Conservation (phyloP, 139 green algal genomes). For the Zygnema circumcarinatum region DNA sequence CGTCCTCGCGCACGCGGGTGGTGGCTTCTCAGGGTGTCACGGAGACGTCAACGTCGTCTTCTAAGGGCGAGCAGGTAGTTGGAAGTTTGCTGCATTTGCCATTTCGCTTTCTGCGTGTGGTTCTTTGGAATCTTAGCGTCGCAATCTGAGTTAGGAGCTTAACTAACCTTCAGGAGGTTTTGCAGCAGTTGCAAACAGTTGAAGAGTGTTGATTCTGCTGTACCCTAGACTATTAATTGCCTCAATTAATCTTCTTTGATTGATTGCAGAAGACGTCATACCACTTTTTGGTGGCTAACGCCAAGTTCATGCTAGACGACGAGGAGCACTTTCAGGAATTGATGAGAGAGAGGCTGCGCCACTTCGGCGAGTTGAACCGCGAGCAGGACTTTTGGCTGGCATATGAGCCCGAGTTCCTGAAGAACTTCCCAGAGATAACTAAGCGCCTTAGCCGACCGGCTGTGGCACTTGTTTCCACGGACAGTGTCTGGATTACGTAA, state of each 20-base stretch:
- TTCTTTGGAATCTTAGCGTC: too few relatives aligned
- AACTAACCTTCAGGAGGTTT: background rate
- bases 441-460: slow-evolving; percentile 45
- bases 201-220: background rate
- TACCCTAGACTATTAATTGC: background rate
- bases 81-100: background rate
- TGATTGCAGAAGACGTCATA: slow-evolving; percentile 24
- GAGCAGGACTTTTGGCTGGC: slow-evolving; percentile 62
- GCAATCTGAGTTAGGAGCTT: background rate
- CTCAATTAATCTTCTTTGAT: background rate
- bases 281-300: slow-evolving; percentile 63
- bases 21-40: background rate
- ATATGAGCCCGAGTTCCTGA: slow-evolving; percentile 63
- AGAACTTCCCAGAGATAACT: slow-evolving; percentile 46
- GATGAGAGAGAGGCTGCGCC: slow-evolving; percentile 46
- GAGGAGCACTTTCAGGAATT: slow-evolving; percentile 64
- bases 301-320: slow-evolving; percentile 65
- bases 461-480: slow-evolving; percentile 55
- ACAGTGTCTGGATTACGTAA: slow-evolving; percentile 62
- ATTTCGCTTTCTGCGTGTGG: background rate
- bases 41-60: background rate
- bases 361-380: slow-evolving; percentile 38
- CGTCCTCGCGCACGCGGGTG: background rate
- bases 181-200: background rate
- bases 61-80: background rate